phyloP scores from a whole-genome alignment of 345 rosid species.

The Hibiscus mutabilis region DNA sequence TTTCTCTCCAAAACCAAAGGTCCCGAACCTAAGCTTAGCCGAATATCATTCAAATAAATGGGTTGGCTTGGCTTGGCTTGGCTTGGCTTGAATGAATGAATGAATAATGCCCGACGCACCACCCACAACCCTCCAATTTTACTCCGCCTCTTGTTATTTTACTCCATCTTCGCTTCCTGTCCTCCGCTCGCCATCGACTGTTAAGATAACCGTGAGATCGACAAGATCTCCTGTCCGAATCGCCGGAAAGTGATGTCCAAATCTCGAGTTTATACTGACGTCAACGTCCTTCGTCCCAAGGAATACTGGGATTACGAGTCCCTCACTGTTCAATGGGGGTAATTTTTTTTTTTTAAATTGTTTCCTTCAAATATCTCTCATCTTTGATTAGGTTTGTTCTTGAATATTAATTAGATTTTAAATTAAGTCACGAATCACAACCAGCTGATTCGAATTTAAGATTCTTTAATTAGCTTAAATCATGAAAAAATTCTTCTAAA shows the following conservation, averaged over 20 bases:
- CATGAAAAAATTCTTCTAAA: background rate
- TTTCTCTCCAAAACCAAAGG: no score
- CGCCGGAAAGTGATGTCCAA: no score
- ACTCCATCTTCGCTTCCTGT: slow-evolving; percentile 40
- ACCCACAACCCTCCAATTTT: no score
- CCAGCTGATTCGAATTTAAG: background rate
- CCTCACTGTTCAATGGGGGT: no score
- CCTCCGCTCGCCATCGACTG: slow-evolving; percentile 35
- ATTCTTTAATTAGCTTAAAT: background rate
- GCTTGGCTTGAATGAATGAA: no score
- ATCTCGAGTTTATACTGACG: no score
- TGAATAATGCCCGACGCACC: no score
- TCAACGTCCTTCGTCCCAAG: no score
- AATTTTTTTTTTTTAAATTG: background rate
- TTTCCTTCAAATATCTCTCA: background rate
- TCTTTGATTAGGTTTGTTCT: background rate
- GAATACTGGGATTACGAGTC: no score
- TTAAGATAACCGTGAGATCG: slow-evolving; percentile 13
- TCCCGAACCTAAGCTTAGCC: no score
- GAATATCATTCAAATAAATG: no score
- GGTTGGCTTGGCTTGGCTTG: no score
- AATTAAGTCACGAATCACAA: background rate
- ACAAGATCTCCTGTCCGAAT: background rate
- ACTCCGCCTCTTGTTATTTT: slow-evolving; percentile 19
- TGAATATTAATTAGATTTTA: background rate